Evolutionary conservation across 2,329 filamentous ascomycete species (phyloP).

Genomic region (Magnaporthiopsis rhizophila): DNA sequence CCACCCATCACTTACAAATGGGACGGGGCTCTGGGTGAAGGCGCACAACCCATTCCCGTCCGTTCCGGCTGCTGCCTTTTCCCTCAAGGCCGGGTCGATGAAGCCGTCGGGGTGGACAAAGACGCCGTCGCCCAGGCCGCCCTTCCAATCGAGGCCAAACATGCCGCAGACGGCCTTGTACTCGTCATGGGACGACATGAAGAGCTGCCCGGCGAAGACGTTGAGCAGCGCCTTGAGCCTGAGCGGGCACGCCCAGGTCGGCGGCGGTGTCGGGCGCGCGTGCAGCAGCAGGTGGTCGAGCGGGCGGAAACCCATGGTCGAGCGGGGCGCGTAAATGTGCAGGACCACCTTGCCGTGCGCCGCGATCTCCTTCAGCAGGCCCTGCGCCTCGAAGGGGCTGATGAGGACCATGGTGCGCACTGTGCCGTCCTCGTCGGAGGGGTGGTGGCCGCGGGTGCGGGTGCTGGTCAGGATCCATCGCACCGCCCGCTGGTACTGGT

Average conservation of each 20-base stretch:
- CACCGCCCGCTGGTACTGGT: slow-evolving; percentile 28
- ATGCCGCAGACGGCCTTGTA: slow-evolving; percentile 45
- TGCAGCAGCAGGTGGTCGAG: slow-evolving; percentile 40
- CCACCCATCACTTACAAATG: neutral
- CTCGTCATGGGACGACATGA: slow-evolving; percentile 43
- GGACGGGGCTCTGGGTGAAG: neutral
- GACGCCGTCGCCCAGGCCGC: neutral
- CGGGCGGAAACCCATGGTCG: slow-evolving; percentile 25
- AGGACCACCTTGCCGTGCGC: slow-evolving; percentile 28
- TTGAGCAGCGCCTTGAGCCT: slow-evolving; percentile 44
- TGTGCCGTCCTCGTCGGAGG: neutral
- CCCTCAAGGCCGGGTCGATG: neutral
- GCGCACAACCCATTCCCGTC: neutral
- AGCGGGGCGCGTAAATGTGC: slow-evolving; percentile 43
- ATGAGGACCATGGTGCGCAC: slow-evolving; percentile 39
- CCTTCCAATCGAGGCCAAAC: slow-evolving; percentile 28
- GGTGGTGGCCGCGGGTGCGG: slow-evolving; percentile 4
- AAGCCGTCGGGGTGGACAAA: neutral
- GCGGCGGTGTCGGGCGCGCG: slow-evolving; percentile 22
- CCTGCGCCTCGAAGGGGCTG: slow-evolving; percentile 53
- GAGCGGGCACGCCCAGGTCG: slow-evolving; percentile 13
- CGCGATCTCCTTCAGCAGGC: slow-evolving; percentile 33
- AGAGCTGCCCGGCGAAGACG: slow-evolving; percentile 61
- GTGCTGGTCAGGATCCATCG: slow-evolving; percentile 42
- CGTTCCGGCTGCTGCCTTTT: too few species aligned